Evolutionary conservation across 2,329 filamentous ascomycete genomes (phyloP), one percentile per base, ranked within the genome.

Genomic region (Paramyrothecium sp.): DNA sequence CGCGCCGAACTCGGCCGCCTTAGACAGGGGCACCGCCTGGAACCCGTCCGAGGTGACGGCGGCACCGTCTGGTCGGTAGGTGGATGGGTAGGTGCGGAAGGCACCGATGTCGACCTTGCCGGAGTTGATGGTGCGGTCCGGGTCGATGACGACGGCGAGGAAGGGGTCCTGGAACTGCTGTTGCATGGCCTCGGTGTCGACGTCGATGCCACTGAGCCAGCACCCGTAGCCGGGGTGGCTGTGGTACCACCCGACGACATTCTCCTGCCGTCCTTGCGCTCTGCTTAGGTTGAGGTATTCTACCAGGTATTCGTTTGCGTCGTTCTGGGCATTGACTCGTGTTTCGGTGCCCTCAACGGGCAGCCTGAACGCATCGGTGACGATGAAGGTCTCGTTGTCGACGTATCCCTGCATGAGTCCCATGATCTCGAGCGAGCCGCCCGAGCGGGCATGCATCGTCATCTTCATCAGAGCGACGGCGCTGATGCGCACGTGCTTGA

Each of bases 321-420:
- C 93, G 63, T 90, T 89, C 69, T 97, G 92, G 0, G 95, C 95
- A 72, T 99, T 99, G 65, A 99, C 95, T 60, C 95, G 84, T 2
- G 95, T 99, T 78, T 99, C 95, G n/a, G 95, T 99, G 23, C 95
- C 95, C 72, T 99, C 95, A 46, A 99, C 95, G 0, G 95, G 95
- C 44, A 99, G 79, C 20, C 93, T 87, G 75, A 98, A 95, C 23
- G 93, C 92, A 70, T 99, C 95, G 1, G 93, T 98, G 55, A 99
- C 89, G 63, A 99, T 86, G 68, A 99, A 91, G 1, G 90, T 85
- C 67, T 96, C 89, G 47, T 88, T 87, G 63, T 91, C 85, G 53
- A 97, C 89, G 73, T 96, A 97, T 60, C 95, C 95, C 71, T 96
- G 90, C 95, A 99, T 99, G 66, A 99, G 75, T 57, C 95, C 95